Conservation (phyloP, 352 stramenopile species). For the Phytophthora podocarpi region DNA sequence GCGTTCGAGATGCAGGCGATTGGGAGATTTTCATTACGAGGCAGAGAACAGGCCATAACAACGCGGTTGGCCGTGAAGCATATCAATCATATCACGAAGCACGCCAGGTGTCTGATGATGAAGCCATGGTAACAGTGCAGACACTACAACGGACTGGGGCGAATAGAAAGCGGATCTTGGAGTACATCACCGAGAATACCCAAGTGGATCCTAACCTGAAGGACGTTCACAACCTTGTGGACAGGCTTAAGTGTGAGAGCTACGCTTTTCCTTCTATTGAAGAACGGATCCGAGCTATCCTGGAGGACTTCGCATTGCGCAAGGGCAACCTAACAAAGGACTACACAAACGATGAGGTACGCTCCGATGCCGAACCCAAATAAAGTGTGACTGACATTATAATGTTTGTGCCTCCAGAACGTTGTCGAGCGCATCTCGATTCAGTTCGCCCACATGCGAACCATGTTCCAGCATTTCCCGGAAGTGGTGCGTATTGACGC, state of each 20-base stretch:
- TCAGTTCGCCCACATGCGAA: constrained; percentile 5
- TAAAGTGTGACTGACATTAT: no score
- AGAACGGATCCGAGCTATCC: constrained; percentile 1
- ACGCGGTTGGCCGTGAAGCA: background rate
- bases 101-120: background rate
- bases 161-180: constrained; percentile 12
- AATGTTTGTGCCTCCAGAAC: background rate
- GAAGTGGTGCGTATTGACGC: constrained; percentile 20
- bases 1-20: background rate
- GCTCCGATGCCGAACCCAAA: no score
- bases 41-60: constrained; percentile 2
- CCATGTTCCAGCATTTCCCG: constrained; percentile 11
- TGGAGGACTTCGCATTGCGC: constrained; percentile 3
- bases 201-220: constrained; percentile 1
- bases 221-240: constrained; percentile 8
- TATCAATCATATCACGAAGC: constrained; percentile 8
- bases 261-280: constrained; percentile 9
- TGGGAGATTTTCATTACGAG: constrained; percentile 2
- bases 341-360: constrained; percentile 9
- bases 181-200: constrained; percentile 7
- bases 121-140: background rate
- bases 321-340: background rate
- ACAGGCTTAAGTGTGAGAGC: background rate
- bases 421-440: constrained; percentile 3
- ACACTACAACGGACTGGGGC: background rate